Evolutionary conservation across 2,329 filamentous ascomycete species (phyloP), one percentile per base, ranked within the genome.

Genomic region (Colletotrichum endophyticum): DNA sequence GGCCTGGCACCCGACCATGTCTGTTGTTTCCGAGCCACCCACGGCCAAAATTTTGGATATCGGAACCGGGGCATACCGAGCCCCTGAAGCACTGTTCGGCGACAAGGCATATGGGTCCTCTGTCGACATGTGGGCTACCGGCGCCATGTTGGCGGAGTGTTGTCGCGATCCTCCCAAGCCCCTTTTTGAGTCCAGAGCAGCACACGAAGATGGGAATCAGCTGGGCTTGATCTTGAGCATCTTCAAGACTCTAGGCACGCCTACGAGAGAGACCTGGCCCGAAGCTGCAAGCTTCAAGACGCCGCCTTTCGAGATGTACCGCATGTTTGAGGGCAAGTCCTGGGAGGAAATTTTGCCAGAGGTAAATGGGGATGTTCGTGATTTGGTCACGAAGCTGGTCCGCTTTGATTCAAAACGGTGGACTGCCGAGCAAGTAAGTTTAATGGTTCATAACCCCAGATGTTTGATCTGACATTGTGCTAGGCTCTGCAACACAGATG

Each of bases 251-350:
- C 85, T 99, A 8, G 98, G 98, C 2, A 98, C 96, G 2, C 97
- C 97, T 0, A 94, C 94, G 61, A 85, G 89, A n/a, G 88, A 93
- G 69, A 92, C 88, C 0, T 99, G 97, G 97, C 97, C 97, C 3
- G 95, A 96, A 84, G 94, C 95, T 7, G 85, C 85, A 13, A 81
- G 82, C 2, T 94, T 98, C 81, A 88, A 85, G 75, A 92, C 92
- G 2, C 94, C 95, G 1, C 97, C 98, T 22, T 99, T 98, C 90
- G 95, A 96, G 16, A 98, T 96, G 84, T 99, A 98, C 86, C 91
- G 92, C 56, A 88, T 92, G 16, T 98, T 98, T 82, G 90, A 92
- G 6, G 84, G 88, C 0, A 90, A 90, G 78, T 78, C 87, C 0
- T 98, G 96, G 96, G 88, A 91, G 2, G 89, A 91, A 2, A 87